Percentiles rank a stretch among this genome's conserved stretches.
These are phyloP conservation scores for Beauveria scarabaeidicola DNA, from an alignment of 2,329 filamentous ascomycete species.

Conservation along the genomic window DNA sequence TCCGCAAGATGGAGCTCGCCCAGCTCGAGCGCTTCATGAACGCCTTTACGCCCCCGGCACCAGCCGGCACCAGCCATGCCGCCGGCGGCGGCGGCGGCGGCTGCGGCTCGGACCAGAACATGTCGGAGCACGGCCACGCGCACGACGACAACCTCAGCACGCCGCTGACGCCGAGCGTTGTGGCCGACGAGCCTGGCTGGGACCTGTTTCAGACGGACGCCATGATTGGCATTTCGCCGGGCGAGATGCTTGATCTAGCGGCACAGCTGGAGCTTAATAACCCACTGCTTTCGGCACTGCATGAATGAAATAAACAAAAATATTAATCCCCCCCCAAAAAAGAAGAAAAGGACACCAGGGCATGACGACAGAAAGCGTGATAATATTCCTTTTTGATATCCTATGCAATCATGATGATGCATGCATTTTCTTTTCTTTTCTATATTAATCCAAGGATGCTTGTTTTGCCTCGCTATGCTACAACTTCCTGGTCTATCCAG, in stretches of 20 bases:
- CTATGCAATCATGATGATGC: neutral
- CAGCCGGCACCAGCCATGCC: slow-evolving; percentile 6
- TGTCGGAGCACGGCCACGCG: slow-evolving; percentile 10
- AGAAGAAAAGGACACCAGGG: neutral
- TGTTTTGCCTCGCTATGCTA: slow-evolving; percentile 5
- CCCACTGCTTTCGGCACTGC: slow-evolving; percentile 4
- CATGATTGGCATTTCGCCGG: slow-evolving; percentile 24
- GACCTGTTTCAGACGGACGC: slow-evolving; percentile 24
- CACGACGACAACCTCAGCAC: slow-evolving; percentile 8
- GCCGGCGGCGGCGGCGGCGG: slow-evolving; percentile 1
- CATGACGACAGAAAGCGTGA: neutral
- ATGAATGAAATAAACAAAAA: neutral
- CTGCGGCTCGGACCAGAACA: slow-evolving; percentile 10
- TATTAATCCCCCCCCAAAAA: too few species aligned
- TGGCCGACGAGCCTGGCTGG: slow-evolving; percentile 16
- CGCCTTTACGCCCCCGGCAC: slow-evolving; percentile 17
- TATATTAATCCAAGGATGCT: neutral
- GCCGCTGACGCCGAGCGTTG: slow-evolving; percentile 10
- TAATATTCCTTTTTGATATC: neutral
- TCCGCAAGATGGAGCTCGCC: slow-evolving; percentile 28
- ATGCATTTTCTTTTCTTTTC: neutral
- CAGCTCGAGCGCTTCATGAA: slow-evolving; percentile 29
- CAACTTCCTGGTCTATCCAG: slow-evolving; percentile 6
- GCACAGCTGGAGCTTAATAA: slow-evolving; percentile 20
- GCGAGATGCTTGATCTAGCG: slow-evolving; percentile 23